Conservation (phyloP, 805 yeast species). For the Wickerhamomyces bovis region DNA sequence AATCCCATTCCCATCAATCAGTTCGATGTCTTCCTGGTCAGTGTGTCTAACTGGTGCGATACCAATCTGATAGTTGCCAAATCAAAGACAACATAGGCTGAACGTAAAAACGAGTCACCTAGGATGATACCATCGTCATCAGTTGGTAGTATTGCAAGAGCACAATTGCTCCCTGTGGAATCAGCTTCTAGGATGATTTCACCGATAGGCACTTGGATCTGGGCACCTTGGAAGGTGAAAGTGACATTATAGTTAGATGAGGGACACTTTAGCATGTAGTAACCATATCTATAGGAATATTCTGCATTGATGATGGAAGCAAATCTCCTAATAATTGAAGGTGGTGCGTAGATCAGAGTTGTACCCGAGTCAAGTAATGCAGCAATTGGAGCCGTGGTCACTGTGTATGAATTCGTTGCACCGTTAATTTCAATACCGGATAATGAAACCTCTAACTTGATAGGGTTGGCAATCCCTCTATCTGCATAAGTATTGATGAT, state of each 20-base stretch:
- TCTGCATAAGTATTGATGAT: slow-evolving; percentile 27
- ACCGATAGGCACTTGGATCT: slow-evolving; percentile 42
- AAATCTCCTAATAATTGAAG: slow-evolving; percentile 26
- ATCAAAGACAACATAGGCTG: slow-evolving; percentile 51
- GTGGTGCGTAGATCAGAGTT: slow-evolving; percentile 39
- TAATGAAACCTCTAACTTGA: slow-evolving; percentile 44
- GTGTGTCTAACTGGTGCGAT: slow-evolving; percentile 39
- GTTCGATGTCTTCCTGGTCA: slow-evolving; percentile 36
- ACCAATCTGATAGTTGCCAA: slow-evolving; percentile 38
- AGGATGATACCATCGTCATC: slow-evolving; percentile 33
- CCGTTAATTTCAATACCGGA: slow-evolving; percentile 40
- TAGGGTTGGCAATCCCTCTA: slow-evolving; percentile 32
- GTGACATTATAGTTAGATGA: slow-evolving; percentile 17
- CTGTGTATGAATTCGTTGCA: slow-evolving; percentile 53
- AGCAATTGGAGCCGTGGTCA: slow-evolving; percentile 55
- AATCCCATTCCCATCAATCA: too few relatives aligned
- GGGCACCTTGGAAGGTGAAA: slow-evolving; percentile 47
- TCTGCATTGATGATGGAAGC: slow-evolving; percentile 36
- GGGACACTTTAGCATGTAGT: slow-evolving; percentile 42
- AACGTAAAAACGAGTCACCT: slow-evolving; percentile 49
- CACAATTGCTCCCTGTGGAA: slow-evolving; percentile 29
- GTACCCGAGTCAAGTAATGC: slow-evolving; percentile 43
- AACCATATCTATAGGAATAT: slow-evolving; percentile 30
- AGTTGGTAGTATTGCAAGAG: slow-evolving; percentile 34
- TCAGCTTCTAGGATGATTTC: slow-evolving; percentile 26